These are phyloP conservation scores for Didymella arachidicola DNA, from an alignment of 2,329 filamentous ascomycete genomes.

Conservation along the genomic window DNA sequence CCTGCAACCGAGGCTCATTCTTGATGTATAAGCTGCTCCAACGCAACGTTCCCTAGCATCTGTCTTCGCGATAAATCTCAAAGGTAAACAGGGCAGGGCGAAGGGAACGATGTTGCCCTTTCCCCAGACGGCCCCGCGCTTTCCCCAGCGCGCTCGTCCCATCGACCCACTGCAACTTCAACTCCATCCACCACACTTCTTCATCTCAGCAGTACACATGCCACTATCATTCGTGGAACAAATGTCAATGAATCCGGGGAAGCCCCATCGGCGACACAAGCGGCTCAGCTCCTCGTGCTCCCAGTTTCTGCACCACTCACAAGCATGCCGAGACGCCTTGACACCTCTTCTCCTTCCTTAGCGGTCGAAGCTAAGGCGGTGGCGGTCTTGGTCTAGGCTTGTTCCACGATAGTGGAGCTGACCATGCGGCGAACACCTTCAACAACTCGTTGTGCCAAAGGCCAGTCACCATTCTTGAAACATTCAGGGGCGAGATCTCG, in stretches of 20 bases:
- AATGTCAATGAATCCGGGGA: neutral
- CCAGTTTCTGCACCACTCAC: conserved; percentile 22
- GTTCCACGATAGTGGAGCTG: conserved; percentile 11
- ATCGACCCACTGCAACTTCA: neutral
- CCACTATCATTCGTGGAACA: conserved; percentile 14
- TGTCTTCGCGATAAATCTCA: neutral
- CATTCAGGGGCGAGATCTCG: neutral
- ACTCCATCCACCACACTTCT: neutral
- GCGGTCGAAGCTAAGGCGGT: conserved; percentile 19
- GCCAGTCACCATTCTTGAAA: conserved; percentile 1
- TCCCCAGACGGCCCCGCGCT: conserved; percentile 2
- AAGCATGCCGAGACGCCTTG: conserved; percentile 22
- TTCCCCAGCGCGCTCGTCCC: conserved; percentile 1
- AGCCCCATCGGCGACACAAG: neutral
- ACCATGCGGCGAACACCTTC: conserved; percentile 1
- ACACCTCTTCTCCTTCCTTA: conserved; percentile 18
- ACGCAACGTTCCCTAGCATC: no score
- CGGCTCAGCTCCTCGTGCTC: conserved; percentile 3
- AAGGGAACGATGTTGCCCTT: neutral
- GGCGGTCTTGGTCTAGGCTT: conserved; percentile 21
- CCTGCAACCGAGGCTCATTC: neutral
- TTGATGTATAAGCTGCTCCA: neutral
- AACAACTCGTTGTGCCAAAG: neutral
- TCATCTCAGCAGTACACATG: neutral
- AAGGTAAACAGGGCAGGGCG: neutral